These are phyloP conservation scores for Candida stauntonica DNA, from an alignment of 805 yeast species.

Conservation along the genomic window DNA sequence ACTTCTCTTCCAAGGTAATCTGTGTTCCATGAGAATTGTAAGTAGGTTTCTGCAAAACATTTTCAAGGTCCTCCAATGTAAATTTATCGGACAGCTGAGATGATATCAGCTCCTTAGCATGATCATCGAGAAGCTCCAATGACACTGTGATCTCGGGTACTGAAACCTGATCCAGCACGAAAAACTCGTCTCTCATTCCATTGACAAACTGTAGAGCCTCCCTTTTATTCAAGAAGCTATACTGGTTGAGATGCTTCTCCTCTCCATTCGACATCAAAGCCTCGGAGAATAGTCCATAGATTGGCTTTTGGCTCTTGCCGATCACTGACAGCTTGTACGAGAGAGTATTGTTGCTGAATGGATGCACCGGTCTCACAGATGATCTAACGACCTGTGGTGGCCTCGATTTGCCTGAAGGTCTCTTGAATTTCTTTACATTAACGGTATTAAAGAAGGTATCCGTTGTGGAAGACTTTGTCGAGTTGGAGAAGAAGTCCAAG, in stretches of 20 bases:
- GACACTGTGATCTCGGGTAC: not conserved
- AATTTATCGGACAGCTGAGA: not conserved
- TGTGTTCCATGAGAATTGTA: not conserved
- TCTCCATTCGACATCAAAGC: constrained; percentile 3
- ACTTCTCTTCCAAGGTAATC: constrained; percentile 12
- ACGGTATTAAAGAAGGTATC: constrained; percentile 3
- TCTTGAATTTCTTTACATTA: constrained; percentile 3
- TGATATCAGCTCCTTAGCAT: not conserved
- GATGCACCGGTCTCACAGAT: constrained; percentile 8
- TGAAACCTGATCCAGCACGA: constrained; percentile 2
- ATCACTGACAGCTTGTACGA: constrained; percentile 4
- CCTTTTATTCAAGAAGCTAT: not conserved
- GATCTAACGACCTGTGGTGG: constrained; percentile 2
- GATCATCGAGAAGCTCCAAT: constrained; percentile 3
- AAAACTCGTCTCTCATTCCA: constrained; percentile 2
- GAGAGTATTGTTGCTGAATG: constrained; percentile 7
- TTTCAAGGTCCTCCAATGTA: not conserved
- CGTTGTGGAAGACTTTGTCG: constrained; percentile 10
- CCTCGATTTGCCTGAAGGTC: not conserved
- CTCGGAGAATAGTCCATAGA: constrained; percentile 4
- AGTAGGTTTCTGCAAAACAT: not conserved
- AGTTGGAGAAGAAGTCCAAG: constrained; percentile 15
- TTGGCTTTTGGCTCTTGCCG: constrained; percentile 1
- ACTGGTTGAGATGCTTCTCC: not conserved
- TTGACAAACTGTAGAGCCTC: constrained; percentile 7